Conservation (phyloP, 768 basidiomycete genomes). For the Agaricus sinodeliciosus region DNA sequence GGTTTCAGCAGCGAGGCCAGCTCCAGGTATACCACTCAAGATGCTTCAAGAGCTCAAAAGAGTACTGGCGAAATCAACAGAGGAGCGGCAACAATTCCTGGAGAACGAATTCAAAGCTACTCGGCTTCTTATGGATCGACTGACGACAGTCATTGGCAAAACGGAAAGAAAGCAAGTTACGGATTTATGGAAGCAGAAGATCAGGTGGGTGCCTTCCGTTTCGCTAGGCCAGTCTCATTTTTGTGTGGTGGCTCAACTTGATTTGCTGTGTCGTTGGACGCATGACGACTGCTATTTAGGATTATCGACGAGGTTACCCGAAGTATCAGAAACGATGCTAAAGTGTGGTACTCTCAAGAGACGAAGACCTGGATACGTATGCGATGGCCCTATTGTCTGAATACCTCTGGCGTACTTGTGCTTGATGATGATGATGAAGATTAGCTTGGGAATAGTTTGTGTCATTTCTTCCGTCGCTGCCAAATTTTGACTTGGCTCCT, state of each 20-base stretch:
- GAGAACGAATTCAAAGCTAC: slow-evolving; percentile 48
- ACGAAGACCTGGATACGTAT: slow-evolving; percentile 18
- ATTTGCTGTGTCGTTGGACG: slow-evolving; percentile 10
- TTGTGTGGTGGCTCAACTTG: slow-evolving; percentile 3
- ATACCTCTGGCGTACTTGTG: slow-evolving; percentile 36
- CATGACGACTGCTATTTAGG: not conserved
- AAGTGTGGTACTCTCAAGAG: slow-evolving; percentile 10
- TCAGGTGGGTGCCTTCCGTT: slow-evolving; percentile 39
- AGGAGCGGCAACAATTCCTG: slow-evolving; percentile 39
- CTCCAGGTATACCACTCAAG: slow-evolving; percentile 1
- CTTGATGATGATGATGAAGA: slow-evolving; percentile 45
- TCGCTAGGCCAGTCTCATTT: not conserved
- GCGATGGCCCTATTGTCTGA: slow-evolving; percentile 40
- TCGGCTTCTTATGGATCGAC: slow-evolving; percentile 42
- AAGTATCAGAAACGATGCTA: slow-evolving; percentile 5
- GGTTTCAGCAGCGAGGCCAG: not conserved
- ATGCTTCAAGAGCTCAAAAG: not conserved
- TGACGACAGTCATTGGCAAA: slow-evolving; percentile 40
- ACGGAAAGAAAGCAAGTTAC: slow-evolving; percentile 43
- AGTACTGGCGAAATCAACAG: slow-evolving; percentile 24
- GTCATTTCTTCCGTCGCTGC: too few relatives aligned
- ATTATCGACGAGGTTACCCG: slow-evolving; percentile 9
- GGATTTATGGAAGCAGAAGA: slow-evolving; percentile 40
- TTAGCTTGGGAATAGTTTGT: not conserved
- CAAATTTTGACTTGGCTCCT: too few relatives aligned